Conservation (phyloP, 2,329 filamentous ascomycete genomes). For the Cladosporium austrohemisphaericum region DNA sequence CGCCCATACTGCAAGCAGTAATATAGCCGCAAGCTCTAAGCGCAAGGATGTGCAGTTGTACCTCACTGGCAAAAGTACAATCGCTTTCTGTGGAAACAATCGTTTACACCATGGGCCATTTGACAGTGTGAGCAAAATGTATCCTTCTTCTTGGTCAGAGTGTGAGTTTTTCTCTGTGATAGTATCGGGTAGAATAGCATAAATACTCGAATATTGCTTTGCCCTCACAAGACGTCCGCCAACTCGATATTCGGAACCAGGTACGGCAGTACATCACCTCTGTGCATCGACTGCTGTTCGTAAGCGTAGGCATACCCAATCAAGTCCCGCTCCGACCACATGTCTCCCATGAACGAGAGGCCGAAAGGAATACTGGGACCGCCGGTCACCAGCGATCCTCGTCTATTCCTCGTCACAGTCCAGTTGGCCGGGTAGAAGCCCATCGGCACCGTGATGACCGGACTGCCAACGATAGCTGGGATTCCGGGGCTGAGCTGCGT, state of each 20-base stretch:
- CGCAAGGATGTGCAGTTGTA: too few relatives aligned
- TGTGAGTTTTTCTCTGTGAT: too few relatives aligned
- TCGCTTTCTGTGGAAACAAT: too few relatives aligned
- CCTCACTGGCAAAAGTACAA: too few relatives aligned
- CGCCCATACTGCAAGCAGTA: too few relatives aligned
- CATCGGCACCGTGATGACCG: conserved; percentile 61
- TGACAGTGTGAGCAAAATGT: too few relatives aligned
- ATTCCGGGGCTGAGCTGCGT: conserved; percentile 47
- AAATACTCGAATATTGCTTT: too few relatives aligned
- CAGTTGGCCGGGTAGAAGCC: conserved; percentile 53
- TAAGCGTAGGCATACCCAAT: conserved; percentile 66
- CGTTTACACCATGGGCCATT: too few relatives aligned
- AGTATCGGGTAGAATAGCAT: too few relatives aligned
- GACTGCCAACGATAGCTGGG: conserved; percentile 56
- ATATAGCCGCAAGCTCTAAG: too few relatives aligned
- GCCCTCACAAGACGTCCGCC: conserved; percentile 36
- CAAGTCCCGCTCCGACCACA: conserved; percentile 59
- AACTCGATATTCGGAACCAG: conserved; percentile 49
- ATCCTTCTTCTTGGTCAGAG: too few relatives aligned
- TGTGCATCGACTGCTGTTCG: conserved; percentile 57
- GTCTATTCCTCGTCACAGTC: conserved; percentile 42
- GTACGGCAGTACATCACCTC: conserved; percentile 48
- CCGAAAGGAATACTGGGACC: conserved; percentile 60
- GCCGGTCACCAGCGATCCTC: conserved; percentile 50
- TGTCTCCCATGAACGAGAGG: conserved; percentile 58